Evolutionary conservation across 495 filamentous ascomycete genomes (phyloP).

Genomic region (Daldinia concentrica): DNA sequence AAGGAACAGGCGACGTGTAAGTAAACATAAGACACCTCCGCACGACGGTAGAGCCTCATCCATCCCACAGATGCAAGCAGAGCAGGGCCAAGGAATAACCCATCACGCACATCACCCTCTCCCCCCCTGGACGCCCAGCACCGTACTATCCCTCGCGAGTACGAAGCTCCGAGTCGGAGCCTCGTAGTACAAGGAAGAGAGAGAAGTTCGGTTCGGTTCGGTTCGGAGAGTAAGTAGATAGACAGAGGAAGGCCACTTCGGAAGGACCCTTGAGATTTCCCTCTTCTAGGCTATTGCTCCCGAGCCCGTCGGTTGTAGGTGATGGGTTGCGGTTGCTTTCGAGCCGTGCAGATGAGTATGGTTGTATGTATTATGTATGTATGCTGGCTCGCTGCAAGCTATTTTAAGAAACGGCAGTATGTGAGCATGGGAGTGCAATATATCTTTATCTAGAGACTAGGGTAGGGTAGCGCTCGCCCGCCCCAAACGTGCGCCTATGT

Average conservation of each 20-base stretch:
- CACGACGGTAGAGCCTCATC: conserved; percentile 33
- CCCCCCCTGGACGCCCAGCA: neutral
- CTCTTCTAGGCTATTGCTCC: conserved; percentile 24
- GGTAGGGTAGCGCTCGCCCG: neutral
- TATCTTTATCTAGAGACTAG: conserved; percentile 38
- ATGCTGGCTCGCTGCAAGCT: conserved; percentile 6
- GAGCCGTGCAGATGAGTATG: conserved; percentile 15
- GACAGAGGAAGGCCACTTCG: neutral
- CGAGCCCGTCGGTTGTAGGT: conserved; percentile 25
- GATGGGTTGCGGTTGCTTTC: conserved; percentile 19
- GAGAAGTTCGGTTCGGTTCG: neutral
- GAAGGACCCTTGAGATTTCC: conserved; percentile 14
- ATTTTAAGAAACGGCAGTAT: conserved; percentile 28
- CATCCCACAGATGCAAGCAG: neutral
- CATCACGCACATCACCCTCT: neutral
- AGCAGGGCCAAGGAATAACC: neutral
- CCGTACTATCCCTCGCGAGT: conserved; percentile 4
- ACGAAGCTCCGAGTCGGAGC: conserved; percentile 19
- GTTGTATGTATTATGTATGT: conserved; percentile 8
- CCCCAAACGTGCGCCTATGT: neutral
- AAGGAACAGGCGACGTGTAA: conserved; percentile 15
- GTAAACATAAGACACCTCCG: conserved; percentile 21
- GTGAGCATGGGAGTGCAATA: conserved; percentile 6
- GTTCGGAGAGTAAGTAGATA: neutral
- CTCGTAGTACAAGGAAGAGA: conserved; percentile 1